Percentiles rank a stretch among this genome's conserved stretches.
phyloP scores from a whole-genome alignment of 495 filamentous ascomycete genomes.

The Neurospora intermedia region DNA sequence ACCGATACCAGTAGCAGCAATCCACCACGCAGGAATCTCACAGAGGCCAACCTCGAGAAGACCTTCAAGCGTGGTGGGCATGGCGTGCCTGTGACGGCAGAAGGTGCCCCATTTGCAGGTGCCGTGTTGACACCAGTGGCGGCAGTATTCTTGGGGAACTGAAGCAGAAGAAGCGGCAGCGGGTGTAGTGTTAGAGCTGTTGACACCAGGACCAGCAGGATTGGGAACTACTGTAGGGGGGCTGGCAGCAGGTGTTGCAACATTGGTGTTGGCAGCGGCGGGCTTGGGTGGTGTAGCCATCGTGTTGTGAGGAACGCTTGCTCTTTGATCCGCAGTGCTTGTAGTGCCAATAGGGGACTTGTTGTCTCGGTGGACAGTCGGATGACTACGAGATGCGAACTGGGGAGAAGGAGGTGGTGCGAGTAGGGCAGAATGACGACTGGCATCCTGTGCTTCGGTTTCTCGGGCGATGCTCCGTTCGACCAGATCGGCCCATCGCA shows the following conservation, averaged over 20 bases:
- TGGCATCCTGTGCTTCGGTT: not conserved
- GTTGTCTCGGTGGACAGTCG: constrained; percentile 4
- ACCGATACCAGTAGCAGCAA: not conserved
- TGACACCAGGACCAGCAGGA: not conserved
- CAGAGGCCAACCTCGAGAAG: constrained; percentile 27
- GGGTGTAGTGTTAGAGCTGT: not conserved
- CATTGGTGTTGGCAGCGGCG: not conserved
- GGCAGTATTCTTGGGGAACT: constrained; percentile 22
- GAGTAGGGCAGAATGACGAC: not conserved
- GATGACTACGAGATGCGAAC: not conserved
- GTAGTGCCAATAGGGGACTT: not conserved
- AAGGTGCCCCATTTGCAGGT: constrained; percentile 32
- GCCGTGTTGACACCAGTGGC: constrained; percentile 34
- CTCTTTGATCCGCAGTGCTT: constrained; percentile 1
- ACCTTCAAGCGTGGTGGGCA: constrained; percentile 27
- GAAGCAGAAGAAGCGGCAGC: not conserved
- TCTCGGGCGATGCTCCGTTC: not conserved
- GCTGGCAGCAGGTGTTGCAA: not conserved
- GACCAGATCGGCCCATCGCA: not conserved
- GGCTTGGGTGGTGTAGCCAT: not conserved
- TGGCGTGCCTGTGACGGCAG: constrained; percentile 31
- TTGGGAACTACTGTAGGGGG: not conserved
- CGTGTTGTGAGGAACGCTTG: not conserved
- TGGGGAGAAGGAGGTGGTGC: not conserved
- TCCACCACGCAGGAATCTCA: constrained; percentile 28